Percentiles rank a stretch among this genome's conserved stretches.
phyloP scores from a whole-genome alignment of 305 asterid species.

The Solanum hybrid region DNA sequence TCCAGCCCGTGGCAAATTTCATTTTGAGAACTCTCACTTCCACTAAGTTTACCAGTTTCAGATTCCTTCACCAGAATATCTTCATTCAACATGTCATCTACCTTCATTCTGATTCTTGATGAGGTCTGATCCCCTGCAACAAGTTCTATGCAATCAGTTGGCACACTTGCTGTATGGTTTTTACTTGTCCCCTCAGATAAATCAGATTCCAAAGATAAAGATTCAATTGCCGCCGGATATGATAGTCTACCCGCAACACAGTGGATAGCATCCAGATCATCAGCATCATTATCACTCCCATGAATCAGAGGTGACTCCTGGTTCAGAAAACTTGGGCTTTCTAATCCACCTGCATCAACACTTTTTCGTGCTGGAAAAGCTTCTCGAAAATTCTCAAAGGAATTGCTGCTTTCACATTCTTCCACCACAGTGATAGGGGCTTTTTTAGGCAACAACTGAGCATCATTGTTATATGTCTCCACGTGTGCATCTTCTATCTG shows the following conservation, averaged over 20 bases:
- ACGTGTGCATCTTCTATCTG: slow-evolving; percentile 14
- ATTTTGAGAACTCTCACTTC: slow-evolving; percentile 18
- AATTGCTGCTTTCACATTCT: slow-evolving; percentile 14
- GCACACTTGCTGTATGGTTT: neutral
- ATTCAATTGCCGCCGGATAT: slow-evolving; percentile 15
- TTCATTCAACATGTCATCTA: neutral
- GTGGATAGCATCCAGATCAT: slow-evolving; percentile 21
- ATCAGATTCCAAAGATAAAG: slow-evolving; percentile 12
- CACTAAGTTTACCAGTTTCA: slow-evolving; percentile 15
- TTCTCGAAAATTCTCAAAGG: slow-evolving; percentile 15
- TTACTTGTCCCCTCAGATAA: neutral
- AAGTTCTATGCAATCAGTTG: slow-evolving; percentile 7
- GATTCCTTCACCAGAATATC: slow-evolving; percentile 9
- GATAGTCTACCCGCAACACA: slow-evolving; percentile 14
- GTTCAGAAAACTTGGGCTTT: slow-evolving; percentile 19
- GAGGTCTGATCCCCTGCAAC: slow-evolving; percentile 8
- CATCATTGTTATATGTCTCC: slow-evolving; percentile 14
- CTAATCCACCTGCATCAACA: slow-evolving; percentile 15
- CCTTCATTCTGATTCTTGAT: neutral
- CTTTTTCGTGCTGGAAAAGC: slow-evolving; percentile 20
- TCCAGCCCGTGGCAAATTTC: slow-evolving; percentile 19
- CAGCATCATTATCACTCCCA: slow-evolving; percentile 20
- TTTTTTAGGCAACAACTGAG: slow-evolving; percentile 9
- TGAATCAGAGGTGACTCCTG: slow-evolving; percentile 17
- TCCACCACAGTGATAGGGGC: slow-evolving; percentile 15